Evolutionary conservation across 305 asterid species (phyloP).

Genomic region (Fraxinus baroniana): DNA sequence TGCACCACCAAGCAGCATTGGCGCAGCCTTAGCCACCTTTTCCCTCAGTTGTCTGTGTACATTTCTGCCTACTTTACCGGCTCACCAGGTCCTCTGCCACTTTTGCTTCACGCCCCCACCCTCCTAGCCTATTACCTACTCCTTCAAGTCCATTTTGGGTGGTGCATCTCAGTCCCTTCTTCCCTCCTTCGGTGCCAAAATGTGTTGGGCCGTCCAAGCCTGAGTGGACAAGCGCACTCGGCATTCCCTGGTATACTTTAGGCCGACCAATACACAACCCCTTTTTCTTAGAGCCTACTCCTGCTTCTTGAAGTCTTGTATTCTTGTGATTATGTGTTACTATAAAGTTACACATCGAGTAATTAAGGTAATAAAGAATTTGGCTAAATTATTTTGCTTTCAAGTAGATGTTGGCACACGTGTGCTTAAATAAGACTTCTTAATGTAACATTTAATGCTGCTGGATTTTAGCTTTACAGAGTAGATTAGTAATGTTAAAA

Average conservation of each 20-base stretch:
- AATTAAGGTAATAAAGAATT: not conserved
- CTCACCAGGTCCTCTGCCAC: not conserved
- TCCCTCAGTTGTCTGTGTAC: not conserved
- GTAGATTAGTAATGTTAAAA: not conserved
- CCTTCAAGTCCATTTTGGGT: not conserved
- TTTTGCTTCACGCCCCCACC: not conserved
- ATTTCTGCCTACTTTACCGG: not conserved
- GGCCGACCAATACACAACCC: not conserved
- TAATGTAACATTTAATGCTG: not conserved
- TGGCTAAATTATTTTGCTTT: not conserved
- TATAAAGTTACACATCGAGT: not conserved
- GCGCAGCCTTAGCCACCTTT: conserved; percentile 30
- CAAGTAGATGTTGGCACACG: not conserved
- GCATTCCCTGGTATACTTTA: not conserved
- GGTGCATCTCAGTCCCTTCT: not conserved
- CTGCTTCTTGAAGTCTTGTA: not conserved
- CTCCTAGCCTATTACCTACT: not conserved
- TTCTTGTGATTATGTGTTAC: not conserved
- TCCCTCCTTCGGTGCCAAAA: not conserved
- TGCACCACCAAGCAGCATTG: conserved; percentile 9
- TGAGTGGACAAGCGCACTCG: not conserved
- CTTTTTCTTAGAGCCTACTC: not conserved
- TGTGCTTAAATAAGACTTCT: not conserved
- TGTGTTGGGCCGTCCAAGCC: not conserved
- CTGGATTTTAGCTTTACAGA: not conserved